Evolutionary conservation across 1,139 yeast species (phyloP), one percentile per base, ranked within the genome.

Genomic region (Candida glucosophila): DNA sequence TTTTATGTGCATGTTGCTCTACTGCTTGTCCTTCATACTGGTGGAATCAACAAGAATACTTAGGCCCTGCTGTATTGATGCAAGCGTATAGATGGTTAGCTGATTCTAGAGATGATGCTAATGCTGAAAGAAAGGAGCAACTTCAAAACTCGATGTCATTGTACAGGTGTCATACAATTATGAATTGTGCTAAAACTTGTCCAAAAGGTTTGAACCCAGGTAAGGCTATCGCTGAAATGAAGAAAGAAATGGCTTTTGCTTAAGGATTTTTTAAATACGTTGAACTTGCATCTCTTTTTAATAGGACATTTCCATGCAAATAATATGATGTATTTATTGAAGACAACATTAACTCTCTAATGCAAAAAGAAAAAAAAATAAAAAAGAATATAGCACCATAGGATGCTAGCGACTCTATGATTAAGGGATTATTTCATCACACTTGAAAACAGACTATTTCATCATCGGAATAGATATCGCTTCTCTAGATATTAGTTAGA

Each of bases 201-300:
- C 99, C 99, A 46, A 90, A 90, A 75, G 97, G 97, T 38, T 75
- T 92, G 66, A 92, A 92, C 65, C 99, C 99, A 28, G 99, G 97
- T 64, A 68, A 57, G 48, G 98, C 98, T 35, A 92, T 90, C 61
- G 97, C 98, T 38, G 88, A 85, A 64, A 86, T 90, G 60, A 90
- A 92, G 73, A 88, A 85, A 68, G 77, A 77, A 52, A 74, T 90
- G 71, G 92, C 96, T 31, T 71, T 79, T 47, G 83, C 74, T 44
- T 80, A 66, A 49, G 70, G 47, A 41, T n/a, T n/a, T n/a, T n/a
- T n/a, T n/a, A n/a, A n/a, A n/a, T n/a, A n/a, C n/a, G n/a, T n/a
- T n/a, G n/a, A n/a, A n/a, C n/a, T n/a, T n/a, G n/a, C n/a, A n/a
- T n/a, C n/a, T n/a, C n/a, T n/a, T n/a, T n/a, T n/a, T n/a, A n/a